phyloP scores from a whole-genome alignment of 495 filamentous ascomycete genomes.

The Neurospora sp. region DNA sequence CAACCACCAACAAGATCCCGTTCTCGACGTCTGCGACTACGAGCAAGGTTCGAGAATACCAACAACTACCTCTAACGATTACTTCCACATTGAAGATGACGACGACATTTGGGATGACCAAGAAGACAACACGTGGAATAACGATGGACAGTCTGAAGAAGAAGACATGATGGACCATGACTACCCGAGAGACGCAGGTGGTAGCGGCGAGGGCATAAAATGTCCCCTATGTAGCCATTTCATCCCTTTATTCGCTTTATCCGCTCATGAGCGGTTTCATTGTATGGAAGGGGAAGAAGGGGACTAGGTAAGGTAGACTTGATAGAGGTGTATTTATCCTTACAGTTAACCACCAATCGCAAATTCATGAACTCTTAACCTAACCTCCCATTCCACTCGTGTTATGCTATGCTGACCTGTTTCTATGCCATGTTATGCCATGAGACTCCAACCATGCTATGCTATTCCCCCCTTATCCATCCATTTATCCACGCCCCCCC shows the following conservation, averaged over 20 bases:
- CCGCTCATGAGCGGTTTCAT: slow-evolving; percentile 68
- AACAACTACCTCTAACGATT: neutral
- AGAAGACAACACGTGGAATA: slow-evolving; percentile 22
- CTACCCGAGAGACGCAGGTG: neutral
- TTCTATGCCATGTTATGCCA: too few species aligned
- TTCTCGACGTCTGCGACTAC: neutral
- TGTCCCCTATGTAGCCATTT: slow-evolving; percentile 52
- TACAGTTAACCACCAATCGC: too few species aligned
- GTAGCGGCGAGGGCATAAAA: neutral
- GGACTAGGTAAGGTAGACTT: neutral
- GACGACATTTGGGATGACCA: slow-evolving; percentile 37
- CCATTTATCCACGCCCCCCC: too few species aligned
- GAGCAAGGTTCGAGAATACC: neutral
- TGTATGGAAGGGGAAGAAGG: slow-evolving; percentile 19
- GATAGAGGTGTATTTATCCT: too few species aligned
- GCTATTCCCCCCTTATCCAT: too few species aligned
- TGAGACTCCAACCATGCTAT: too few species aligned
- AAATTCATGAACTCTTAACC: too few species aligned
- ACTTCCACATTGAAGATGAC: slow-evolving; percentile 19
- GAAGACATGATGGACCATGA: neutral
- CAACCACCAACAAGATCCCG: slow-evolving; percentile 6
- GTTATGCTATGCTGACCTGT: too few species aligned
- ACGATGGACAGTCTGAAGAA: slow-evolving; percentile 9
- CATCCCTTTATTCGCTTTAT: slow-evolving; percentile 62
- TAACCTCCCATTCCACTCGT: too few species aligned